These are phyloP conservation scores for Ascoidea asiatica DNA, from an alignment of 805 yeast species.

Conservation along the genomic window DNA sequence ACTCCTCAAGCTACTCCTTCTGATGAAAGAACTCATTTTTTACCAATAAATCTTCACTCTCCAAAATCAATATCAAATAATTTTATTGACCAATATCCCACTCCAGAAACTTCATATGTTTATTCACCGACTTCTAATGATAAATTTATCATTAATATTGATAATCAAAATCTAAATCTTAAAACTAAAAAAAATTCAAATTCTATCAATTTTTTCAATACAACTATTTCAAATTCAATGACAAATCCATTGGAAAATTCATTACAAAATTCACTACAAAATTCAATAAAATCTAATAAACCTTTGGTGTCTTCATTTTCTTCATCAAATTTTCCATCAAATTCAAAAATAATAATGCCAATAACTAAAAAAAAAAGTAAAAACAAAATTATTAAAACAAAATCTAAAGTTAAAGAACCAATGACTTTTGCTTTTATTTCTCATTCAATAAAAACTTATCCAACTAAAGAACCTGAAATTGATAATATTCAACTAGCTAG, in stretches of 20 bases:
- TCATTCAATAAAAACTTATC: slow-evolving; percentile 84
- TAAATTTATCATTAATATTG: too few species aligned
- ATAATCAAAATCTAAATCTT: not conserved
- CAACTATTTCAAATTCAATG: not conserved
- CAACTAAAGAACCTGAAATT: slow-evolving; percentile 67
- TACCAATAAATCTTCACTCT: too few species aligned
- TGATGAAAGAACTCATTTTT: not conserved
- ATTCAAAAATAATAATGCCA: too few species aligned
- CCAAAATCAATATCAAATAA: not conserved
- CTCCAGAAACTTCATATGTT: not conserved
- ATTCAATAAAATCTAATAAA: too few species aligned
- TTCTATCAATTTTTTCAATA: not conserved
- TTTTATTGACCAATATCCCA: not conserved
- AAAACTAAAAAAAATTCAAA: not conserved
- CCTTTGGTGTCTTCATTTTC: too few species aligned
- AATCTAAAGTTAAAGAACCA: slow-evolving; percentile 17
- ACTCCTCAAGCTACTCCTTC: not conserved
- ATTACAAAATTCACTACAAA: too few species aligned
- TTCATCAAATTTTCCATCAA: too few species aligned
- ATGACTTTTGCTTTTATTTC: slow-evolving; percentile 70
- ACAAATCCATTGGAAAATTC: not conserved
- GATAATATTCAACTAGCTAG: slow-evolving; percentile 91
- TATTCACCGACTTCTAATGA: not conserved
- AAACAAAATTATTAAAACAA: too few species aligned
- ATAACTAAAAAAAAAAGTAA: not conserved